These are phyloP conservation scores for Trichothecium sympodiale DNA, from an alignment of 2,329 filamentous ascomycete genomes.

Conservation along the genomic window DNA sequence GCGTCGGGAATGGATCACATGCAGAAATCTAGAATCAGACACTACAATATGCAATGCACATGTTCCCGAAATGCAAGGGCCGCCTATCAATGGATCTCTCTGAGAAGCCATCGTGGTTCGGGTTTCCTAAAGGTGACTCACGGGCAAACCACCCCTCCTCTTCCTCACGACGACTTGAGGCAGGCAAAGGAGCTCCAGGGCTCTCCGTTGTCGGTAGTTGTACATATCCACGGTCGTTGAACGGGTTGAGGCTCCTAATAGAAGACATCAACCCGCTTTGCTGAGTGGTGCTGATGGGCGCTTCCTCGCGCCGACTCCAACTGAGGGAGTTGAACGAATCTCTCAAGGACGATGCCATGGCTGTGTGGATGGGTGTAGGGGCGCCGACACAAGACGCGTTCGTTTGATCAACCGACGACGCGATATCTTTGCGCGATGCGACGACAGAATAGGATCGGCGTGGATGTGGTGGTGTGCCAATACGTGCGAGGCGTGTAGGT, in stretches of 20 bases:
- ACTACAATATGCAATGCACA: conserved; percentile 28
- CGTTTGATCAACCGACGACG: too few relatives aligned
- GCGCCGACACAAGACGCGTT: too few relatives aligned
- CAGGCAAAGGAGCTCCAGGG: conserved; percentile 75
- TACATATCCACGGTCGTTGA: conserved; percentile 77
- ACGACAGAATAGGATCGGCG: too few relatives aligned
- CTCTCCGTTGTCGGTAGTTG: conserved; percentile 77
- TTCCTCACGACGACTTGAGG: conserved; percentile 75
- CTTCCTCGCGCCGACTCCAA: conserved; percentile 81
- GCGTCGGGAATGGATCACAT: conserved; percentile 23
- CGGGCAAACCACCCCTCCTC: conserved; percentile 91
- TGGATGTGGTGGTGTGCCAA: too few relatives aligned
- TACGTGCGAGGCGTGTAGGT: too few relatives aligned
- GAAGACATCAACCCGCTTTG: conserved; percentile 68
- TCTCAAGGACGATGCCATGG: conserved; percentile 85
- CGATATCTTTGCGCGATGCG: too few relatives aligned
- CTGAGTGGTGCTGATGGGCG: conserved; percentile 60
- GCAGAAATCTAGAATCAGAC: conserved; percentile 22
- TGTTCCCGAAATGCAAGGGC: conserved; percentile 31
- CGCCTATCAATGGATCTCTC: conserved; percentile 4
- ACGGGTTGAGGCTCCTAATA: conserved; percentile 79
- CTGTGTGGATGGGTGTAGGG: conserved; percentile 1
- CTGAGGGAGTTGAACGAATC: conserved; percentile 92
- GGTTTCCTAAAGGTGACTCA: conserved; percentile 44
- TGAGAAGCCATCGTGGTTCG: too few relatives aligned